Percentiles rank a stretch among this genome's conserved stretches.
Conservation (phyloP, 345 rosid genomes). For the Aethionema arabicum region DNA sequence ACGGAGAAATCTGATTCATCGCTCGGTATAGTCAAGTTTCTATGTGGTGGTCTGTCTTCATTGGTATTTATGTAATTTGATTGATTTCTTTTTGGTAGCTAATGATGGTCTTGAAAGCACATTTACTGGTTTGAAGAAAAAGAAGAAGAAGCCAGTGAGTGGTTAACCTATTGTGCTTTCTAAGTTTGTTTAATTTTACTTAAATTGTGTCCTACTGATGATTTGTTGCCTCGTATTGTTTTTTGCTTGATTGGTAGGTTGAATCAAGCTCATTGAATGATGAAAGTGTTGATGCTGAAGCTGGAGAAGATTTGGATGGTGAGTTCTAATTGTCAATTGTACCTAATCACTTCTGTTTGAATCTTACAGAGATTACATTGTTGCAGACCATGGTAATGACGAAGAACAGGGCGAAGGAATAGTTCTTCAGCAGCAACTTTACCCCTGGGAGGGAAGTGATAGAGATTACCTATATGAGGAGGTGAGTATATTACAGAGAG, state of each 20-base stretch:
- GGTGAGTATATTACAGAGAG: slow-evolving; percentile 40
- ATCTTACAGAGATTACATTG: slow-evolving; percentile 13
- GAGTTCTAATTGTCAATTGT: slow-evolving; percentile 8
- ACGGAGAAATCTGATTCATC: slow-evolving; percentile 71
- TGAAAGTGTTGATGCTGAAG: slow-evolving; percentile 62
- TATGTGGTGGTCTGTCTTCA: background rate
- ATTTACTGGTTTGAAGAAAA: slow-evolving; percentile 86
- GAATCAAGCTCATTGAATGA: slow-evolving; percentile 65
- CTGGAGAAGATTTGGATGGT: slow-evolving; percentile 71
- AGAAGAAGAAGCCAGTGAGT: slow-evolving; percentile 94
- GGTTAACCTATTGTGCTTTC: background rate
- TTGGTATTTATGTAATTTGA: background rate
- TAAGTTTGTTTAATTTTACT: background rate
- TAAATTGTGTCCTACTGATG: background rate
- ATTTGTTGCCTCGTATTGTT: slow-evolving; percentile 1
- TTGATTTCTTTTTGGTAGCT: slow-evolving; percentile 45
- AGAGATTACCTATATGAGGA: slow-evolving; percentile 89
- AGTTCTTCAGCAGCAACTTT: slow-evolving; percentile 46
- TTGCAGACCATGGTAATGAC: slow-evolving; percentile 53
- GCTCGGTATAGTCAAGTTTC: slow-evolving; percentile 43
- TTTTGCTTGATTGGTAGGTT: slow-evolving; percentile 46
- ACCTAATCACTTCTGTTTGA: background rate
- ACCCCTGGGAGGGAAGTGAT: slow-evolving; percentile 94
- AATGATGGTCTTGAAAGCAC: slow-evolving; percentile 74
- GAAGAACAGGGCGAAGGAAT: slow-evolving; percentile 60